Evolutionary conservation across 345 rosid species (phyloP), one percentile per base, ranked within the genome.

Genomic region (Syzygium grande): DNA sequence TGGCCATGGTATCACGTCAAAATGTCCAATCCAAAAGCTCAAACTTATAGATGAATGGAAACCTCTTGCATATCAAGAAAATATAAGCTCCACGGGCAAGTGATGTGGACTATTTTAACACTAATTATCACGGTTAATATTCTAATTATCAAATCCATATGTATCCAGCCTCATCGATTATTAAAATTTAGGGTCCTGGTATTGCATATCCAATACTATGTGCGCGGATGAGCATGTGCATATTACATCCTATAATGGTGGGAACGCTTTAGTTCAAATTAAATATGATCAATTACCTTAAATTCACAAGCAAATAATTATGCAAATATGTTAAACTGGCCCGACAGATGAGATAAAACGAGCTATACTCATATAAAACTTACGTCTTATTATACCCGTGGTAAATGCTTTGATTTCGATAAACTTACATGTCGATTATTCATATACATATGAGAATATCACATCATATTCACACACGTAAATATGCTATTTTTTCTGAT

Each of bases 31-130:
- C 0, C 13, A 34, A 68, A 68, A 68, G 11, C 13, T 68, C 34
- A 34, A 68, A 2, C 2, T 9, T 17, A 68, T 34, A 34, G 3
- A 5, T 34, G 2, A 0, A 14, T 0, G 1, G 5, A 19, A 2
- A 34, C 25, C 1, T 2, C 0, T 9, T 73, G 23, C 6, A 68
- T 21, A 68, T 34, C 34, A 65, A 34, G 12, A 17, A 34, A 0
- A 38, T 68, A 68, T 34, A 68, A 17, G 2, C 21, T 21, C 10
- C 0, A 0, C 10, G 7, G 6, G 21, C 7, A 34, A 34, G 25
- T 10, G 63, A 23, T 56, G n/a, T 2, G 5, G 13, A 56, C n/a
- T 9, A 56, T 56, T 56, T 22, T 56, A 23, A 56, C 63, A 9
- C 49, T 73, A 19, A 38, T 19, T 34, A 73, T 73, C 14, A 34